These are phyloP conservation scores for Fusarium dimerum DNA, from an alignment of 2,329 filamentous ascomycete species.

Conservation along the genomic window DNA sequence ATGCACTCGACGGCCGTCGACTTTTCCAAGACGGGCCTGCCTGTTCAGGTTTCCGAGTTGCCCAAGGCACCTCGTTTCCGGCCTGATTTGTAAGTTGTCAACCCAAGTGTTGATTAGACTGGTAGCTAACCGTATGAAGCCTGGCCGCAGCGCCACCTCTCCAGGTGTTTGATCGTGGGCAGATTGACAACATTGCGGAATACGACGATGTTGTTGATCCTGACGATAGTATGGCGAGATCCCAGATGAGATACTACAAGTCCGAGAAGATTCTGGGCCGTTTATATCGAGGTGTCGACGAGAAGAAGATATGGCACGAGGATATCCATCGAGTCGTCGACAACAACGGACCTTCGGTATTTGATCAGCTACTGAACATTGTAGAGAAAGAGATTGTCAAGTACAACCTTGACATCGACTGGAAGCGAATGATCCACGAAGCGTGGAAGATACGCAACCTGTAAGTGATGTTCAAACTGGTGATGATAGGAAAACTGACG, in stretches of 20 bases:
- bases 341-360: constrained; percentile 39
- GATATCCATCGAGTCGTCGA: constrained; percentile 41
- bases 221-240: constrained; percentile 42
- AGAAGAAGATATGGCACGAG: constrained; percentile 62
- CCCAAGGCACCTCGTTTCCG: constrained; percentile 42
- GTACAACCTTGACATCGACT: constrained; percentile 32
- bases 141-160: constrained; percentile 48
- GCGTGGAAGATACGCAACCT: constrained; percentile 47
- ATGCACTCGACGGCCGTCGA: constrained; percentile 73
- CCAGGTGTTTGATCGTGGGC: constrained; percentile 45
- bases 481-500: constrained; percentile 14
- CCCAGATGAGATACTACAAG: constrained; percentile 59
- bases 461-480: constrained; percentile 45
- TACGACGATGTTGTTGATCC: constrained; percentile 43
- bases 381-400: constrained; percentile 21
- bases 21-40: constrained; percentile 73
- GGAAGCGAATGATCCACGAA: constrained; percentile 35
- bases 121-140: constrained; percentile 28
- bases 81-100: constrained; percentile 55
- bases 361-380: constrained; percentile 41
- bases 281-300: constrained; percentile 73
- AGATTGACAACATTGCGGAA: constrained; percentile 33
- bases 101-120: no score
- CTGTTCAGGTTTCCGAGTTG: constrained; percentile 49
- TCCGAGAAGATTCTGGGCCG: constrained; percentile 69